Conservation (phyloP, 2,329 filamentous ascomycete genomes). For the Pyrenochaeta sp. region DNA sequence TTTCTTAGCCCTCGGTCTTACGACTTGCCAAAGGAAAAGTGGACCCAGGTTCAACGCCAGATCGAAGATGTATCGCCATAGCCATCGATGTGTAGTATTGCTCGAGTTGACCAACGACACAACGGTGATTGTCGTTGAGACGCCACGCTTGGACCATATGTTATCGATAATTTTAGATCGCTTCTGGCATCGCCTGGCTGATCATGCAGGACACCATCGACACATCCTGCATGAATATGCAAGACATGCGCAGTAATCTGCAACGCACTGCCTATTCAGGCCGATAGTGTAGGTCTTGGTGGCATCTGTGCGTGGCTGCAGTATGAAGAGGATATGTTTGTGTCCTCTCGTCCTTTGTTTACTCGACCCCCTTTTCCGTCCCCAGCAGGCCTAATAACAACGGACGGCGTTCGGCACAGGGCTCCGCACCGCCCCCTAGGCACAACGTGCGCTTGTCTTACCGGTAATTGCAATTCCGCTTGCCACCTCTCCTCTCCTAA, state of each 20-base stretch:
- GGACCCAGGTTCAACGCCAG: too few relatives aligned
- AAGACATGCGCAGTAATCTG: neutral
- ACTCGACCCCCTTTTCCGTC: neutral
- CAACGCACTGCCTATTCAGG: neutral
- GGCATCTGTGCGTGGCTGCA: neutral
- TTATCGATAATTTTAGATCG: neutral
- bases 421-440: neutral
- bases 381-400: neutral
- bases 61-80: too few relatives aligned
- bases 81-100: too few relatives aligned
- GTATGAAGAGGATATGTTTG: neutral
- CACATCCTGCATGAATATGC: neutral
- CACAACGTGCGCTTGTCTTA: constrained; percentile 1
- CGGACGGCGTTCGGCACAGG: neutral
- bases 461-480: neutral
- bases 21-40: too few relatives aligned
- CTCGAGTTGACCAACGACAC: too few relatives aligned
- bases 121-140: too few relatives aligned
- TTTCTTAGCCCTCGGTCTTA: too few relatives aligned
- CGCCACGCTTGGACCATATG: neutral
- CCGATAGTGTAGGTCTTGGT: neutral
- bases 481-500: constrained; percentile 1
- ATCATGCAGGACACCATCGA: neutral
- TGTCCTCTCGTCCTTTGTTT: neutral
- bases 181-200: neutral